Conservation (phyloP, 31 red algal species). For the Porphyra umbilicalis region DNA sequence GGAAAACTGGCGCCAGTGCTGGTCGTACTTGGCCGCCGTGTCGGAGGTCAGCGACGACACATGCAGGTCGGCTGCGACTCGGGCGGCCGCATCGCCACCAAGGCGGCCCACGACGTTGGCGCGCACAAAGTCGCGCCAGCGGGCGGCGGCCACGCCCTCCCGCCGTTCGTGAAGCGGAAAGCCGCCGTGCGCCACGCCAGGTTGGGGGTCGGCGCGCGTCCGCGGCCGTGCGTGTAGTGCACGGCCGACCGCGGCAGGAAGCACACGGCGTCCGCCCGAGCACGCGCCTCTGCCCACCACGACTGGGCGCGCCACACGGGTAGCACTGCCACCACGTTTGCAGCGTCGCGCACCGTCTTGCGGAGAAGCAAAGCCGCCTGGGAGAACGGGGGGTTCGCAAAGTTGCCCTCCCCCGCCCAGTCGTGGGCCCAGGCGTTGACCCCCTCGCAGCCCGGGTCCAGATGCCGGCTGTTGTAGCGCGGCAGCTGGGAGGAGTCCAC, state of each 20-base stretch:
- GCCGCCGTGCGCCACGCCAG: too few species aligned
- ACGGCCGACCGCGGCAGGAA: too few species aligned
- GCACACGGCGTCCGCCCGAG: too few species aligned
- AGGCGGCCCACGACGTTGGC: too few species aligned
- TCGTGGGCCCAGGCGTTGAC: background rate
- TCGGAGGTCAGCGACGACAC: background rate
- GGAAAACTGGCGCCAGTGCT: constrained; percentile 13
- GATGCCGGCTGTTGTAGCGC: background rate
- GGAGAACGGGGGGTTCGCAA: background rate
- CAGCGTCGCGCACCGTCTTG: background rate
- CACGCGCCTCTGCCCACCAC: background rate
- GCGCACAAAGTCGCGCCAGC: too few species aligned
- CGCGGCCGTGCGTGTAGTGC: too few species aligned
- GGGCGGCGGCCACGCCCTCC: too few species aligned
- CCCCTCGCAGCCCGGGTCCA: too few species aligned
- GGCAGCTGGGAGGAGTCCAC: background rate
- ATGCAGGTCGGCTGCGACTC: too few species aligned
- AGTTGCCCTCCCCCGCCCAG: background rate
- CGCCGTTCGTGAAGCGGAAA: too few species aligned
- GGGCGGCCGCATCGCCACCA: too few species aligned
- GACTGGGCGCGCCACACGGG: background rate
- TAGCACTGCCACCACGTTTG: background rate
- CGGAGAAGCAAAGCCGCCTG: background rate
- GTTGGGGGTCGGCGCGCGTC: too few species aligned
- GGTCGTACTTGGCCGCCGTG: constrained; percentile 10